Conservation (phyloP, 2,329 filamentous ascomycete species). For the Bertia moriformis region DNA sequence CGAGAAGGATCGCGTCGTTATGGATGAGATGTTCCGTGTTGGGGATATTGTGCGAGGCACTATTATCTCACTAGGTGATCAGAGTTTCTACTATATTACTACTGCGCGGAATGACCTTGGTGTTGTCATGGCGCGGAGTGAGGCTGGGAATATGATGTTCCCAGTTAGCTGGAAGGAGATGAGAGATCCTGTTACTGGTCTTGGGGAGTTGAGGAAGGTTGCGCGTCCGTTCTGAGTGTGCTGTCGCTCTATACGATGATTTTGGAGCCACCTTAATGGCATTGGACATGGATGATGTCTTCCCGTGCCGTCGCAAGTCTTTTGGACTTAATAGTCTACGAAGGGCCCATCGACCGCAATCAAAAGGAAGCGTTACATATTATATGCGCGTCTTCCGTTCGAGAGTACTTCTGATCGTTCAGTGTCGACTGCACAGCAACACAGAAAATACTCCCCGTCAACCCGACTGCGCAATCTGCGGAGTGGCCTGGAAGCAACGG, state of each 20-base stretch:
- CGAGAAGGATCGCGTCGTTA: conserved; percentile 1
- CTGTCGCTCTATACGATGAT: neutral
- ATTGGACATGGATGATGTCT: no score
- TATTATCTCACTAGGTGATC: neutral
- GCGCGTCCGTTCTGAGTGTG: neutral
- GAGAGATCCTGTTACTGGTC: conserved; percentile 1
- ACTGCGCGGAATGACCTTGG: conserved; percentile 1
- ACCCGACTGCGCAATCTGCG: no score
- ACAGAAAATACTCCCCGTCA: no score
- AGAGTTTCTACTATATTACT: conserved; percentile 1
- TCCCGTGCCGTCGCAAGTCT: no score
- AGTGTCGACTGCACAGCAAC: no score
- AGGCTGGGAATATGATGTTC: conserved; percentile 1
- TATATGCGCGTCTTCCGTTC: no score
- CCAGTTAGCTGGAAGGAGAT: conserved; percentile 1
- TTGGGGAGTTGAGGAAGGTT: neutral
- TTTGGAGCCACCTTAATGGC: no score
- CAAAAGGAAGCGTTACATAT: no score
- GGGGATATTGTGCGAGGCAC: neutral
- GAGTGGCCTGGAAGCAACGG: no score
- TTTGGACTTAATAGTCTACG: no score
- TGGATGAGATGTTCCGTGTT: conserved; percentile 1
- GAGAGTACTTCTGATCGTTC: no score
- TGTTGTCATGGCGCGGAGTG: conserved; percentile 1
- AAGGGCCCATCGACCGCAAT: no score